Conservation (phyloP, 805 yeast species). For the Pichia rugopelliculosa region DNA sequence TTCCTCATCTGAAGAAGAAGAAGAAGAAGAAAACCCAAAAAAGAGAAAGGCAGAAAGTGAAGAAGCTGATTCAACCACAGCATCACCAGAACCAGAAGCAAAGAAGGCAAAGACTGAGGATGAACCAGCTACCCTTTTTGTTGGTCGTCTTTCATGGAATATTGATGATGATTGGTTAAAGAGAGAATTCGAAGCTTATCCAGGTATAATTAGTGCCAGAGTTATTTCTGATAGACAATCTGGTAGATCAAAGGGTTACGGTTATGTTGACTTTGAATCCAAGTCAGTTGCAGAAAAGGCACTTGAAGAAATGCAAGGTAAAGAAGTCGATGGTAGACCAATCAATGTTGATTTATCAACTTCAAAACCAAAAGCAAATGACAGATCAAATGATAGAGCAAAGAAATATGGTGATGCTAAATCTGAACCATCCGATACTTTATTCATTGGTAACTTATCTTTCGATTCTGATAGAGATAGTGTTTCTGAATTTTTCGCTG, state of each 20-base stretch:
- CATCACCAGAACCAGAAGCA: slow-evolving; percentile 31
- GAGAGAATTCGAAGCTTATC: slow-evolving; percentile 73
- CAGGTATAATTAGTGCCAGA: slow-evolving; percentile 84
- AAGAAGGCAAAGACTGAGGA: slow-evolving; percentile 43
- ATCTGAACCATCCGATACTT: slow-evolving; percentile 90
- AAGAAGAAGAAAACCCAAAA: slow-evolving; percentile 26
- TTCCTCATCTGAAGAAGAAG: slow-evolving; percentile 19
- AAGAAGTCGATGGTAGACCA: slow-evolving; percentile 95
- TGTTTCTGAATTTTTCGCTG: slow-evolving; percentile 64
- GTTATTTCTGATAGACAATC: slow-evolving; percentile 83
- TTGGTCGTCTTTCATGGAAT: slow-evolving; percentile 96
- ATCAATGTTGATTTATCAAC: slow-evolving; percentile 89
- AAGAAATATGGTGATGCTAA: slow-evolving; percentile 83
- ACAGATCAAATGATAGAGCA: slow-evolving; percentile 69
- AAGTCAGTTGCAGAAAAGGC: slow-evolving; percentile 82
- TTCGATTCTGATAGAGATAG: slow-evolving; percentile 82
- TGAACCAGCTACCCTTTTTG: slow-evolving; percentile 86
- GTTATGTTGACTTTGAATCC: slow-evolving; percentile 88
- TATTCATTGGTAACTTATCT: slow-evolving; percentile 92
- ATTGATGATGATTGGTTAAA: slow-evolving; percentile 92
- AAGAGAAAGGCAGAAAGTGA: slow-evolving; percentile 34
- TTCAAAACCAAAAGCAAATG: slow-evolving; percentile 57
- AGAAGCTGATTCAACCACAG: slow-evolving; percentile 24
- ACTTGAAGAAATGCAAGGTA: slow-evolving; percentile 75
- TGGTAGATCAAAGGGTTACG: slow-evolving; percentile 92